phyloP scores from a whole-genome alignment of 2,329 filamentous ascomycete species.

The Fusarium domesticum region DNA sequence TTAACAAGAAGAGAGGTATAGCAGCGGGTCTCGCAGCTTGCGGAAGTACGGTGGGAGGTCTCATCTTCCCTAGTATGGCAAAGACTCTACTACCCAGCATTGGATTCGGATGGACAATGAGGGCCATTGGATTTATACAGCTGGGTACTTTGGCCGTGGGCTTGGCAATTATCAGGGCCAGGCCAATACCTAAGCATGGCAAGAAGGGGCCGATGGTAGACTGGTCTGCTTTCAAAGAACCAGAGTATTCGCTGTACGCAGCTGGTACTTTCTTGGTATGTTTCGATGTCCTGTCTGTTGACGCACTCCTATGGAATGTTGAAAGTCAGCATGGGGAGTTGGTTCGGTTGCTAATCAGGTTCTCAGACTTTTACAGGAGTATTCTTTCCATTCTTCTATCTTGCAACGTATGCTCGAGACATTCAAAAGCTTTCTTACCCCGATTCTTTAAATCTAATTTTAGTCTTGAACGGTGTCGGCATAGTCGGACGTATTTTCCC shows the following conservation, averaged over 20 bases:
- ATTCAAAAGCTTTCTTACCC: not conserved
- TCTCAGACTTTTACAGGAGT: not conserved
- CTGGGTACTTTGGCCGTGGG: conserved; percentile 1
- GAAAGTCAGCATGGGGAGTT: too few species aligned
- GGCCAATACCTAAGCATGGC: not conserved
- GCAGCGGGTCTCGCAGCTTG: conserved; percentile 5
- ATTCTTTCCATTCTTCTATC: conserved; percentile 9
- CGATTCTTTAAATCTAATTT: not conserved
- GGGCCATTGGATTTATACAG: conserved; percentile 6
- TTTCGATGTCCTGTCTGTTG: not conserved
- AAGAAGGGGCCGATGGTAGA: conserved; percentile 2
- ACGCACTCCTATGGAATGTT: too few species aligned
- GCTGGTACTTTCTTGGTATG: conserved; percentile 7
- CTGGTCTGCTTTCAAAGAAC: conserved; percentile 8
- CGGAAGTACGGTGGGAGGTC: conserved; percentile 1
- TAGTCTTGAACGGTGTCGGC: not conserved
- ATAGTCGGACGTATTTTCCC: not conserved
- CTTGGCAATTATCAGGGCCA: conserved; percentile 1
- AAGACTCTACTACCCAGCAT: conserved; percentile 5
- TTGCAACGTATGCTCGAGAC: conserved; percentile 3
- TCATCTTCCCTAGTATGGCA: conserved; percentile 6
- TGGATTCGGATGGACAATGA: conserved; percentile 8
- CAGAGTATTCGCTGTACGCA: conserved; percentile 2
- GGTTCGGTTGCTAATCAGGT: too few species aligned
- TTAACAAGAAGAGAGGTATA: conserved; percentile 1